Conservation (phyloP, 768 basidiomycete genomes). For the Hygrocybe punicea region DNA sequence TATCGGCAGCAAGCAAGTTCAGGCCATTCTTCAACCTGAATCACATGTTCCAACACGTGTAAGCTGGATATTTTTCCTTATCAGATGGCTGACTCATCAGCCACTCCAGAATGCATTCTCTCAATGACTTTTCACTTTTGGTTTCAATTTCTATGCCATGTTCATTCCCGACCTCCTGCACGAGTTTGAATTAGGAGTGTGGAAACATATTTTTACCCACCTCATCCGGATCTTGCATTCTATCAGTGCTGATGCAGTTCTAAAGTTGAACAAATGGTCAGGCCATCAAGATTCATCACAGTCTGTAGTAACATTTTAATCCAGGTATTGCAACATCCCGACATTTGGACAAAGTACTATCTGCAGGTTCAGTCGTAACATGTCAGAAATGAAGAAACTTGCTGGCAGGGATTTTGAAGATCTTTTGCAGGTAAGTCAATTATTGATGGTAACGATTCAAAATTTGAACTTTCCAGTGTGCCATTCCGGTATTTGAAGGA, state of each 20-base stretch:
- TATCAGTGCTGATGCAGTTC: slow-evolving; percentile 8
- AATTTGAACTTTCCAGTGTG: slow-evolving; percentile 25
- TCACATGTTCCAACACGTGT: slow-evolving; percentile 10
- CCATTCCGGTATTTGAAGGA: slow-evolving; percentile 34
- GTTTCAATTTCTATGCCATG: slow-evolving; percentile 24
- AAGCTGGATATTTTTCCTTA: not conserved
- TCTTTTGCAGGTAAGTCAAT: slow-evolving; percentile 25
- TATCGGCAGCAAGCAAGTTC: not conserved
- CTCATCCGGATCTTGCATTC: slow-evolving; percentile 27
- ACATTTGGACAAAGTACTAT: slow-evolving; percentile 36
- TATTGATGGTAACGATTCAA: slow-evolving; percentile 9
- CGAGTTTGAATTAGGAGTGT: slow-evolving; percentile 40
- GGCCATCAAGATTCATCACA: not conserved
- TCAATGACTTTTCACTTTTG: slow-evolving; percentile 8
- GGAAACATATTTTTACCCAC: slow-evolving; percentile 35
- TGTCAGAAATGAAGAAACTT: slow-evolving; percentile 34
- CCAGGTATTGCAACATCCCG: slow-evolving; percentile 23
- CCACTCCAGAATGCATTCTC: slow-evolving; percentile 30
- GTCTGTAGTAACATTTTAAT: not conserved
- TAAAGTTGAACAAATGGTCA: slow-evolving; percentile 21
- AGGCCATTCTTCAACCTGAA: not conserved
- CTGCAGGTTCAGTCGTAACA: slow-evolving; percentile 33
- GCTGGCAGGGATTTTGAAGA: slow-evolving; percentile 41
- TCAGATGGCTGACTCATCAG: not conserved
- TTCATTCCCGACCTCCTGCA: slow-evolving; percentile 39